Base-by-base conservation (phyloP, 768 basidiomycete species). In the Sutorius australiensis region DNA sequence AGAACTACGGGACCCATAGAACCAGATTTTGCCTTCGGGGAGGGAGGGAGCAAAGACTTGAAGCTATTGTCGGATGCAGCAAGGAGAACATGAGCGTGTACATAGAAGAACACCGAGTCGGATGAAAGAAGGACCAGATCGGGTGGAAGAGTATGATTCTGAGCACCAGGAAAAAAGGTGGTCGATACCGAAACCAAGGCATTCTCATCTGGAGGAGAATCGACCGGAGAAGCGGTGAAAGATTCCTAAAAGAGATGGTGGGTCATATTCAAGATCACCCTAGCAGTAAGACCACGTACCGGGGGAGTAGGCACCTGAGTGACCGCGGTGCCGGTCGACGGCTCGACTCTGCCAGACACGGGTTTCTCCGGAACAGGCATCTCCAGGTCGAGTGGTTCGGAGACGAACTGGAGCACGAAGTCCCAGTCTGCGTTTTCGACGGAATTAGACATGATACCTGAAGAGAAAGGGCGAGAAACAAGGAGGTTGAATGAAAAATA, bases 31-130 rank as follows among this genome's bases (percentile, higher is more conserved):
- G 72, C 58, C 30, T 74, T 66, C 28, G 73, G 57, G 2, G 75
- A 61, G 5, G 72, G 55, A 3, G 84, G 78, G 17, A 93, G 70
- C 38, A 82, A 76, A 5, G 76, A 72, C 42, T 78, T 76, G 69
- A 92, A 91, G 12, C 68, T 71, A 57, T 90, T 92, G 31, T 73
- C 70, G 12, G 91, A 92, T 11, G 74, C 77, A 3, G 69, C 62
- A 32, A 86, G 74, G 39, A 92, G 72, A 47, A 81, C 61, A 39
- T 80, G 72, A 0, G 76, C 72, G 66, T 92, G 88, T 6, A 85
- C 84, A 62, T 92, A 92, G 77, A 93, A 93, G 69, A 90, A 89
- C 37, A 93, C 88, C 16, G 80, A 78, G 62, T 93, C 91, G 28
- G 82, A 77, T 3, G 88, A 84, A 50, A 90, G 72, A 46, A 90